phyloP scores from a whole-genome alignment of 1,139 yeast genomes.

The Insectozyma bohioensis region DNA sequence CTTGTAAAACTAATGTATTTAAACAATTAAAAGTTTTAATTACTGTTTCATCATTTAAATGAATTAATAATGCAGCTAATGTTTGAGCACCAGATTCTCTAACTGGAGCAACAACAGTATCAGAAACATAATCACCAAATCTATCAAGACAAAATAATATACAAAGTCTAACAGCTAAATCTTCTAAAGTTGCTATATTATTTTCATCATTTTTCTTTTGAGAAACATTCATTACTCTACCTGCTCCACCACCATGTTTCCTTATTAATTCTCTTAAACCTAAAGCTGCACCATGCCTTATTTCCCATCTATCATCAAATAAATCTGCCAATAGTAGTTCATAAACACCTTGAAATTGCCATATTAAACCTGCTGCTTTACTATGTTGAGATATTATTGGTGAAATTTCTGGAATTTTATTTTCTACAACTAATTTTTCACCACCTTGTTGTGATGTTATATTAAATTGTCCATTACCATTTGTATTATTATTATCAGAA shows the following conservation, averaged over 20 bases:
- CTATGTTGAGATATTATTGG: conserved; percentile 76
- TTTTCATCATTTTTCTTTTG: conserved; percentile 60
- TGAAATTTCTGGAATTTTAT: conserved; percentile 64
- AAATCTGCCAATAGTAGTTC: conserved; percentile 78
- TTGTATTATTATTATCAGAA: conserved; percentile 11
- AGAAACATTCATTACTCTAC: conserved; percentile 68
- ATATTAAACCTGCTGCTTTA: conserved; percentile 73
- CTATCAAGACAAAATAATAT: conserved; percentile 90
- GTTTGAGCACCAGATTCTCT: conserved; percentile 97
- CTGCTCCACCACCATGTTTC: conserved; percentile 85
- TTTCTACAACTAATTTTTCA: conserved; percentile 81
- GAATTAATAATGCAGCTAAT: conserved; percentile 80
- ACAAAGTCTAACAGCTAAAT: conserved; percentile 80
- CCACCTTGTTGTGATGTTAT: conserved; percentile 81
- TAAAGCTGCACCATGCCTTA: conserved; percentile 93
- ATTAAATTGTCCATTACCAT: conserved; percentile 37
- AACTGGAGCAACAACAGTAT: conserved; percentile 97
- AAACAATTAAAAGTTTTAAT: conserved; percentile 65
- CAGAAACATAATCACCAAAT: conserved; percentile 96
- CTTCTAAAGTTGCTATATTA: conserved; percentile 77
- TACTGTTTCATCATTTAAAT: conserved; percentile 56
- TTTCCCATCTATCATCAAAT: conserved; percentile 89
- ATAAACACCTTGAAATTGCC: conserved; percentile 98
- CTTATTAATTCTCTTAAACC: conserved; percentile 87
- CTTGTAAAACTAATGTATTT: conserved; percentile 71